A percentile compares a stretch with the other conserved stretches of the same genome.
These are phyloP conservation scores for Chaetomiaceae sp. DNA, from an alignment of 2,329 filamentous ascomycete species.

Conservation along the genomic window DNA sequence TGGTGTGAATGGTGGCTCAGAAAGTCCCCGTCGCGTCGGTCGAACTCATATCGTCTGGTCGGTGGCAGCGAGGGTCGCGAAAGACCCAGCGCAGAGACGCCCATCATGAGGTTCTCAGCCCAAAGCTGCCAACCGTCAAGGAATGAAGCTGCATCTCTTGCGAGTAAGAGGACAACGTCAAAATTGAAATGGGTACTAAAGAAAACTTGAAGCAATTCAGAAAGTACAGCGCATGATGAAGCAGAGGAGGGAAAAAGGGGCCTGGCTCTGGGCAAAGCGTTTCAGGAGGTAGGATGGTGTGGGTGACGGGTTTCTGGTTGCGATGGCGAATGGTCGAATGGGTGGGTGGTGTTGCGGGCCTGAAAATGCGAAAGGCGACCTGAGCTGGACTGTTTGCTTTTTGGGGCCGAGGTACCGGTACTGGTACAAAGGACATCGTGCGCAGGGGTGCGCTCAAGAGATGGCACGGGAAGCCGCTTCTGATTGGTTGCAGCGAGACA, in stretches of 20 bases:
- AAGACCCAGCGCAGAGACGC: background rate
- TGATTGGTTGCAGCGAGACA: slow-evolving; percentile 36
- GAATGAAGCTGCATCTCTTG: background rate
- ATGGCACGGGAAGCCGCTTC: slow-evolving; percentile 15
- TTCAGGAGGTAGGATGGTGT: slow-evolving; percentile 15
- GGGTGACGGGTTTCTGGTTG: slow-evolving; percentile 8
- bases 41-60: too few relatives aligned
- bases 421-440: slow-evolving; percentile 11
- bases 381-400: slow-evolving; percentile 11
- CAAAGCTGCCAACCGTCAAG: background rate
- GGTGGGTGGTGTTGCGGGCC: slow-evolving; percentile 7
- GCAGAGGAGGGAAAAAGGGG: background rate
- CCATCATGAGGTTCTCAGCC: background rate
- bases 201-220: background rate
- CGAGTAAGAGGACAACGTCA: background rate
- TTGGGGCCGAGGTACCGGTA: slow-evolving; percentile 22
- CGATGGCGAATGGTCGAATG: slow-evolving; percentile 4
- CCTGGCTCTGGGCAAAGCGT: slow-evolving; percentile 9
- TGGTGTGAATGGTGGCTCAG: too few relatives aligned
- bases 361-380: background rate
- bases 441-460: slow-evolving; percentile 17
- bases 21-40: too few relatives aligned
- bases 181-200: background rate
- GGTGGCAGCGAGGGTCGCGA: too few relatives aligned
- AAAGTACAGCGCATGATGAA: background rate